phyloP scores from a whole-genome alignment of 306 rosid genomes.

The Rubus idaeus region DNA sequence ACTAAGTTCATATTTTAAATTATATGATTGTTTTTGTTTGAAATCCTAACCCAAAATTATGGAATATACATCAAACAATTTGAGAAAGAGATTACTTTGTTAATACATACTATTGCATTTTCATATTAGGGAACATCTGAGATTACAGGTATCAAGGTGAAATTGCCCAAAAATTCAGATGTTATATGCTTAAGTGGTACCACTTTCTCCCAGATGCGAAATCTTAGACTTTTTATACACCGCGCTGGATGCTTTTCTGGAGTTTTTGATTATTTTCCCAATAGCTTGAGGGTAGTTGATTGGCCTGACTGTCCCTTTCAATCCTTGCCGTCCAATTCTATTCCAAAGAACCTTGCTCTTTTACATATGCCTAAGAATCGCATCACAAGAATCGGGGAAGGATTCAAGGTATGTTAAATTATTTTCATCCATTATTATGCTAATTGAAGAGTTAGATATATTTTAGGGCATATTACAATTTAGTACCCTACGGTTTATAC shows the following conservation, averaged over 20 bases:
- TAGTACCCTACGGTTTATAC: background rate
- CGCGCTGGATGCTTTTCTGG: constrained; percentile 23
- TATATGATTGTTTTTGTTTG: background rate
- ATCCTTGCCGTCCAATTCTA: too few relatives aligned
- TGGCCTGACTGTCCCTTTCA: constrained; percentile 18
- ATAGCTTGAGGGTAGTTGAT: constrained; percentile 33
- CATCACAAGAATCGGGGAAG: constrained; percentile 8
- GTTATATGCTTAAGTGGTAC: too few relatives aligned
- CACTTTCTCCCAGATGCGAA: constrained; percentile 2
- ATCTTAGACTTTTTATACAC: constrained; percentile 27
- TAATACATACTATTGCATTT: constrained; percentile 29
- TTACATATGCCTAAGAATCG: constrained; percentile 26
- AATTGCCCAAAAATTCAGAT: background rate
- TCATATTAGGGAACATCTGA: background rate
- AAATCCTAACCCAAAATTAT: background rate
- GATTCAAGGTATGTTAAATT: constrained; percentile 17
- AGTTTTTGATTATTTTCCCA: constrained; percentile 28
- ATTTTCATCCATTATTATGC: background rate
- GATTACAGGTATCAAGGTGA: background rate
- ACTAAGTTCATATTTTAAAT: background rate
- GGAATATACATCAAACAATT: background rate
- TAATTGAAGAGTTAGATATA: background rate
- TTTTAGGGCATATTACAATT: background rate
- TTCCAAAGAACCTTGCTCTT: background rate
- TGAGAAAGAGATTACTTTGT: constrained; percentile 9